Percentiles rank a stretch among this genome's conserved stretches.
These are phyloP conservation scores for Leishmania tarentolae DNA, from an alignment of 208 protist species.

Conservation along the genomic window DNA sequence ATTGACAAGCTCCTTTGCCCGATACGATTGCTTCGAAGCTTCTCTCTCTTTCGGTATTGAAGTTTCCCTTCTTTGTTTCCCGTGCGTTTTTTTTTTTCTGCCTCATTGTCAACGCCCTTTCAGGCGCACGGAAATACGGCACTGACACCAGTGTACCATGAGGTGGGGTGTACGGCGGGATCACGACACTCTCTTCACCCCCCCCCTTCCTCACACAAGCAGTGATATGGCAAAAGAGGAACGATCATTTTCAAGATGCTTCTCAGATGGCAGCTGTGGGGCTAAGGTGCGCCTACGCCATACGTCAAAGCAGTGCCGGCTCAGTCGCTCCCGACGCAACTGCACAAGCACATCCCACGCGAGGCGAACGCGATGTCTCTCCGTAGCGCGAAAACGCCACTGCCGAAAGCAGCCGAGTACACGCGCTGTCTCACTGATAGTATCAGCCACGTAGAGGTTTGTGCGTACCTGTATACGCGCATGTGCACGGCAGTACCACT, in stretches of 20 bases:
- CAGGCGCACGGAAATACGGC: background rate
- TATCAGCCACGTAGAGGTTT: conserved; percentile 57
- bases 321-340: conserved; percentile 48
- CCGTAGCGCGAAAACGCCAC: conserved; percentile 49
- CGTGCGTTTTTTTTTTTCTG: too few relatives aligned
- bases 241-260: background rate
- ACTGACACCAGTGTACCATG: background rate
- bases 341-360: conserved; percentile 49
- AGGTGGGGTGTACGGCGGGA: background rate
- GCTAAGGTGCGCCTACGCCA: conserved; percentile 49
- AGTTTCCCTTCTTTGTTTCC: background rate
- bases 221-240: background rate
- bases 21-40: background rate
- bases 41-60: background rate
- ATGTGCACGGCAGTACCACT: conserved; percentile 24
- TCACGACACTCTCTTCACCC: background rate
- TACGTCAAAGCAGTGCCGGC: conserved; percentile 37
- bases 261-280: background rate
- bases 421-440: conserved; percentile 65
- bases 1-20: background rate
- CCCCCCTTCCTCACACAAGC: background rate
- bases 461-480: conserved; percentile 17
- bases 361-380: conserved; percentile 34
- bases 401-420: conserved; percentile 63
- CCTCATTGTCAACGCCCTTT: background rate